Evolutionary conservation across 164 flowering plant genomes (phyloP), one percentile per base, ranked within the genome.

Genomic region (Tetracentron sinense): DNA sequence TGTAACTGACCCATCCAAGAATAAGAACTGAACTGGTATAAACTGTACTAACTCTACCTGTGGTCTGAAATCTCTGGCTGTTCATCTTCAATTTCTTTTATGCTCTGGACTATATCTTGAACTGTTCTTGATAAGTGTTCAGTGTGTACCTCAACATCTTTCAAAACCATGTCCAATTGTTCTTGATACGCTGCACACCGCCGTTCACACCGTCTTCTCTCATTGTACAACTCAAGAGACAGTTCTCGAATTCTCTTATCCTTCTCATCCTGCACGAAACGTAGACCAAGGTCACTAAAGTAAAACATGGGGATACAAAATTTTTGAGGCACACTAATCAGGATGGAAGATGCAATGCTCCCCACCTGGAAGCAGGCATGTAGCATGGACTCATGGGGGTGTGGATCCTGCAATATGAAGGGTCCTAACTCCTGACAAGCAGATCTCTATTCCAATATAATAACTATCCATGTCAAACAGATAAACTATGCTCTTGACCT

Each of bases 101-200:
- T 53, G 22, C 66, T 70, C 49, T 60, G 57, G 21, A 72, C 79
- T 33, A 72, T 55, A 44, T 72, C 76, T 60, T 72, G 46, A 69
- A 76, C 76, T 53, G 57, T 72, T 58, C 28, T 69, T 42, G 79
- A 65, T 61, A 75, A 48, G 51, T 75, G 66, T 46, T 65, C 64
- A 15, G 64, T 68, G 56, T 75, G 79, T 30, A 64, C 67, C 57
- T 72, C 79, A 20, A 76, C 56, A 64, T 58, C 59, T 16, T 67
- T 68, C 74, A 72, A 50, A 56, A 76, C 30, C 60, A 57, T 51
- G 25, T 51, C 61, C 11, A 76, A 42, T 27, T 72, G 79, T 64
- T 69, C 69, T 48, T 75, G 68, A 56, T 75, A 75, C 33, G 56
- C 76, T 49, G 76, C 76, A 72, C 79, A 76, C 17, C 54, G 54